Evolutionary conservation across 768 basidiomycete genomes (phyloP).

Genomic region (Serendipita indica): DNA sequence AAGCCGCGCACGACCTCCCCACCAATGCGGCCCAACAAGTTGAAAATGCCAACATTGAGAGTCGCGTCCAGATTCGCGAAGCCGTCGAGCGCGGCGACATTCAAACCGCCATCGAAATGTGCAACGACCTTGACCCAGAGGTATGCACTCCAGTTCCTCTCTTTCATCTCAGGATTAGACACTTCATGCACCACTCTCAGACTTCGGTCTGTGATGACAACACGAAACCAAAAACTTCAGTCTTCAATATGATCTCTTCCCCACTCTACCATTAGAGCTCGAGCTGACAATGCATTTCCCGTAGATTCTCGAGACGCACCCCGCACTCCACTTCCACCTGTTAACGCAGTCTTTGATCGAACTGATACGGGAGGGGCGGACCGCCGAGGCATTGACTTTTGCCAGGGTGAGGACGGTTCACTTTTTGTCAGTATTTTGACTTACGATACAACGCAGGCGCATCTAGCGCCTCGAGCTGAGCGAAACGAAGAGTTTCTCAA

Average conservation of each 20-base stretch:
- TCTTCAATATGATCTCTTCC: conserved; percentile 78
- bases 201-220: conserved; percentile 77
- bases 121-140: conserved; percentile 94
- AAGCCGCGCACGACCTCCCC: conserved; percentile 45
- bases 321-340: conserved; percentile 83
- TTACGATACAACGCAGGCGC: conserved; percentile 39
- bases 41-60: conserved; percentile 86
- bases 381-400: conserved; percentile 71
- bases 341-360: conserved; percentile 96
- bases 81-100: conserved; percentile 90
- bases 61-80: conserved; percentile 85
- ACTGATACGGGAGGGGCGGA: conserved; percentile 68
- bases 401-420: conserved; percentile 26
- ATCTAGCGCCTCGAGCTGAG: conserved; percentile 88
- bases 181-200: conserved; percentile 99
- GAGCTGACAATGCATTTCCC: conserved; percentile 15
- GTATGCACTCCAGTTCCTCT: conserved; percentile 37
- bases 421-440: not conserved
- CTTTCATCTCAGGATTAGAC: conserved; percentile 58
- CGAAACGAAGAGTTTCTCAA: conserved; percentile 86
- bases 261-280: conserved; percentile 14
- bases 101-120: conserved; percentile 85
- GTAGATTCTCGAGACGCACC: conserved; percentile 94
- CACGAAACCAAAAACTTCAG: conserved; percentile 69
- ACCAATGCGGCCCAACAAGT: conserved; percentile 34